These are phyloP conservation scores for Pichia insulana DNA, from an alignment of 805 yeast genomes.

Conservation along the genomic window DNA sequence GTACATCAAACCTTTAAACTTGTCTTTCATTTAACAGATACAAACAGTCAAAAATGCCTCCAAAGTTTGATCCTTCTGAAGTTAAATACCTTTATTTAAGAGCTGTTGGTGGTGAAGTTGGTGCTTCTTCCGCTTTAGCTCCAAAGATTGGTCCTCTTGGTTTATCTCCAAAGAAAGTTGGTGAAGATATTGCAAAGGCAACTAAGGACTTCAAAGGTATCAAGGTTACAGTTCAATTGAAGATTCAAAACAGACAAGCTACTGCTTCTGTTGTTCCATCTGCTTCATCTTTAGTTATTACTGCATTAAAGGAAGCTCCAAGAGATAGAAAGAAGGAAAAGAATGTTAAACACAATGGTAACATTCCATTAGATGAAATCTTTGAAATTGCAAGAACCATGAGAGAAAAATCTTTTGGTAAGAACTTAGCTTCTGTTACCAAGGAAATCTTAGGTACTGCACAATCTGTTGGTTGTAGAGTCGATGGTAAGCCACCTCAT, in stretches of 20 bases:
- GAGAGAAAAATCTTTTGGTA: constrained; percentile 97
- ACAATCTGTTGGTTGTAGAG: constrained; percentile 99
- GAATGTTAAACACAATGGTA: constrained; percentile 99
- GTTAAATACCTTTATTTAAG: constrained; percentile 97
- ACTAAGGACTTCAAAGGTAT: constrained; percentile 98
- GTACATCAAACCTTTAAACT: neutral
- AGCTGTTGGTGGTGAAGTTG: constrained; percentile 99
- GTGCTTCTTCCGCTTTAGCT: constrained; percentile 98
- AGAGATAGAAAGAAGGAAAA: constrained; percentile 99
- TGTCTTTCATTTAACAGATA: neutral
- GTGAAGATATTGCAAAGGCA: constrained; percentile 99
- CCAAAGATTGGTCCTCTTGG: constrained; percentile 99
- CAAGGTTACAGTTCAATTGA: constrained; percentile 96
- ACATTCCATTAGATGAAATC: constrained; percentile 94
- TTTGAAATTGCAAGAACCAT: constrained; percentile 95
- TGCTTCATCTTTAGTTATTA: constrained; percentile 97
- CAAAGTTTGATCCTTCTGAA: constrained; percentile 98
- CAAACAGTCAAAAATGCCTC: constrained; percentile 60
- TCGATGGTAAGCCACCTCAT: constrained; percentile 98
- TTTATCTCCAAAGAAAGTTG: constrained; percentile 99
- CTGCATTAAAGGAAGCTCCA: constrained; percentile 99
- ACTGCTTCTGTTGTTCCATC: constrained; percentile 97
- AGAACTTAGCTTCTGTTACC: constrained; percentile 91
- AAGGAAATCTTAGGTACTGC: constrained; percentile 99
- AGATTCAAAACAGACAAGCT: constrained; percentile 99